Evolutionary conservation across 2,329 filamentous ascomycete genomes (phyloP), one percentile per base, ranked within the genome.

Genomic region (Pseudogymnoascus sp.): DNA sequence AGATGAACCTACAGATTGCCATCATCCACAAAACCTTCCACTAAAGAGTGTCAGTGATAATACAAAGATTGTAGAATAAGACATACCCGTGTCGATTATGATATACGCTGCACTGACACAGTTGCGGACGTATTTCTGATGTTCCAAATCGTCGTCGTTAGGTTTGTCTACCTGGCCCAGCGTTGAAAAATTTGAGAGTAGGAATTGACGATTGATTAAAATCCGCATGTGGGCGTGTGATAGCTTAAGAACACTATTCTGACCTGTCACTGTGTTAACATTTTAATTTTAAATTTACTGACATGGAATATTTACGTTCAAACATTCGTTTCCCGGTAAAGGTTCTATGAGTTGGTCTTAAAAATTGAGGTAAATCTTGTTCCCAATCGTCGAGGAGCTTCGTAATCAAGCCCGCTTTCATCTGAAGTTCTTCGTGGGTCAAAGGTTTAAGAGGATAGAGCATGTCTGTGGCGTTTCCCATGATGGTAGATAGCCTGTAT

Each of bases 161-260:
- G 71, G 23, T 57, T 45, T 57, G 26, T 65, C 62, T 16, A 66
- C 57, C 39, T 73, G 45, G 63, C 75, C 71, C 11, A 76, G 67
- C 23, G 68, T 71, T 2, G 75, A 73, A 54, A 76, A 77, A 66
- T 76, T 75, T 23, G 74, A 73, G 0, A 85, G 74, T 0, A 86
- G 75, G 51, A 85, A 82, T 0, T 81, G 78, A 0, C 83, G 78
- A 57, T 82, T 83, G 5, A 81, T 78, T 16, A 85, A 77, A 69
- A 86, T 82, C 7, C 82, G 75, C 2, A 82, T 81, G 62, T 86
- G 83, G 4, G 77, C 79, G 66, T 84, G 79, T 0, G 81, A 81
- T 0, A 86, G 73, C 40, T 79, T 80, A 8, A 86, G 71, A 0
- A 83, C 81, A 0, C 76, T 80, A 1, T 81, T 78, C 66, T 85